A percentile compares a stretch with the other conserved stretches of the same genome.
phyloP scores from a whole-genome alignment of 2,329 filamentous ascomycete genomes.

The Cordyceps cateniannulata region DNA sequence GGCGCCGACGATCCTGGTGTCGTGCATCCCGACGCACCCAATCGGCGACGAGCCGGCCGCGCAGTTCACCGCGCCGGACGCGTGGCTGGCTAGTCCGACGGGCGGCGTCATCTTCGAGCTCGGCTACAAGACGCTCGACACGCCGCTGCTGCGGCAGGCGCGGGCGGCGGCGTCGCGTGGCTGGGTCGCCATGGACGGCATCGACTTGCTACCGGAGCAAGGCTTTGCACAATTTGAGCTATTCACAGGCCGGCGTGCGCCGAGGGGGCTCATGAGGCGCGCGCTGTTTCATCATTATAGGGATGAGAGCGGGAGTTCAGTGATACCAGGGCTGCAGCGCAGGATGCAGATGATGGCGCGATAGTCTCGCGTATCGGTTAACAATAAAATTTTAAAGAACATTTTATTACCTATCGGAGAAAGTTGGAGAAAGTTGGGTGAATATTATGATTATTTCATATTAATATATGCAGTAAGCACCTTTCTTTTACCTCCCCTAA shows the following conservation, averaged over 20 bases:
- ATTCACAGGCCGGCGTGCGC: conserved; percentile 55
- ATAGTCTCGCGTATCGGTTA: conserved; percentile 17
- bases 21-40: conserved; percentile 66
- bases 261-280: conserved; percentile 60
- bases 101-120: conserved; percentile 72
- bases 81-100: conserved; percentile 66
- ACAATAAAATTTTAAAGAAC: too few species aligned
- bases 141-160: conserved; percentile 64
- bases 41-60: conserved; percentile 58
- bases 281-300: conserved; percentile 48
- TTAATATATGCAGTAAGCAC: too few species aligned
- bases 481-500: too few species aligned
- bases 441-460: too few species aligned
- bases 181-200: conserved; percentile 70
- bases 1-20: conserved; percentile 67
- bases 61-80: conserved; percentile 60
- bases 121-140: conserved; percentile 67
- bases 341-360: conserved; percentile 33
- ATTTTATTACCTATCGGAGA: too few species aligned
- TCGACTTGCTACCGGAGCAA: conserved; percentile 72
- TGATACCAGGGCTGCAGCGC: conserved; percentile 34
- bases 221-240: conserved; percentile 77
- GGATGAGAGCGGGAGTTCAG: conserved; percentile 33
- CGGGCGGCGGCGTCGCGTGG: conserved; percentile 51
- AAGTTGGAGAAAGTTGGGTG: too few species aligned